These are phyloP conservation scores for Paxillus ammoniavirescens DNA, from an alignment of 768 basidiomycete species.

Conservation along the genomic window DNA sequence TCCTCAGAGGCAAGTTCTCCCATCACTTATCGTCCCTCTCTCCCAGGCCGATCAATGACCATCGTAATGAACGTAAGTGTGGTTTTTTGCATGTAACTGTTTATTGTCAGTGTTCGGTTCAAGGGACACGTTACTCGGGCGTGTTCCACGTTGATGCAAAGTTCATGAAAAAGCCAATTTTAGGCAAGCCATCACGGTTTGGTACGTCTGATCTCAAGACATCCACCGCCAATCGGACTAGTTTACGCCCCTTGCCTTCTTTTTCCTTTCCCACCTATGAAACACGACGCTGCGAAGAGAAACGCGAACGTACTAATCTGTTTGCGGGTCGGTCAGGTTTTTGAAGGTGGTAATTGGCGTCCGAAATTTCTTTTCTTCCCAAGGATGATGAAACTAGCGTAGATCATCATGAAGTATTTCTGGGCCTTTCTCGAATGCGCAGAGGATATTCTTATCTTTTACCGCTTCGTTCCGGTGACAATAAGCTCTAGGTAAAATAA, in stretches of 20 bases:
- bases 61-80: background rate
- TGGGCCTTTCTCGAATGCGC: background rate
- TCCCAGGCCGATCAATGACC: background rate
- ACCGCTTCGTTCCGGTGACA: conserved; percentile 15
- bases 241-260: conserved; percentile 8
- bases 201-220: background rate
- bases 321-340: background rate
- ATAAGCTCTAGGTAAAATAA: conserved; percentile 12
- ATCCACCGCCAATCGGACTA: background rate
- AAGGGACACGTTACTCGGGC: background rate
- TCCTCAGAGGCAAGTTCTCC: background rate
- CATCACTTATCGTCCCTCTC: background rate
- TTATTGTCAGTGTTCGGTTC: background rate
- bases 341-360: background rate
- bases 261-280: conserved; percentile 16
- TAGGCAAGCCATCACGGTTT: background rate
- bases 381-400: background rate
- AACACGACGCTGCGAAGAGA: conserved; percentile 23
- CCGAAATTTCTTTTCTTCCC: background rate
- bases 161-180: background rate
- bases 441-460: conserved; percentile 2
- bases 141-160: background rate
- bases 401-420: background rate
- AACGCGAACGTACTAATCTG: conserved; percentile 19
- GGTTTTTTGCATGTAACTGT: background rate